Percentiles rank a stretch among this genome's conserved stretches.
These are phyloP conservation scores for Sporothrix sp. DNA, from an alignment of 2,329 filamentous ascomycete genomes.

Conservation along the genomic window DNA sequence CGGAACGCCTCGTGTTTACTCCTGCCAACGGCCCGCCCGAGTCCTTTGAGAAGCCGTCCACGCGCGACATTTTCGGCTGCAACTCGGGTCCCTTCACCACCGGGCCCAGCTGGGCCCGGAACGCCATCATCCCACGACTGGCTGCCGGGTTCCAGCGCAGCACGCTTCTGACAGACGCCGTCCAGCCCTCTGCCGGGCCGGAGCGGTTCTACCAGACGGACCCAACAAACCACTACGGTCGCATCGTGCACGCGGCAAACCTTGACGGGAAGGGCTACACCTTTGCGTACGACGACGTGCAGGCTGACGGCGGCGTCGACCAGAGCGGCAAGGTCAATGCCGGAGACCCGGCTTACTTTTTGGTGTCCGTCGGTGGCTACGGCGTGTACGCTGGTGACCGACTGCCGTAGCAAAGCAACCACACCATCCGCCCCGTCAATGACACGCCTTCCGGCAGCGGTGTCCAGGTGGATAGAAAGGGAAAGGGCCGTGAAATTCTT, in stretches of 20 bases:
- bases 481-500: too few relatives aligned
- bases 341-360: conserved; percentile 37
- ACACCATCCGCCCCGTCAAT: background rate
- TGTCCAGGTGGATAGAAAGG: too few relatives aligned
- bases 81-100: conserved; percentile 51
- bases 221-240: conserved; percentile 48
- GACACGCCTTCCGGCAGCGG: background rate
- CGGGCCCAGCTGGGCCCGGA: conserved; percentile 29
- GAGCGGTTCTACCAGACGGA: conserved; percentile 29
- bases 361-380: conserved; percentile 41
- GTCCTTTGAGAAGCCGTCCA: conserved; percentile 45
- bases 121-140: conserved; percentile 37
- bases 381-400: conserved; percentile 22
- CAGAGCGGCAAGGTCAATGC: conserved; percentile 48
- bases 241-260: conserved; percentile 45
- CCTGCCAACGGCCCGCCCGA: conserved; percentile 24
- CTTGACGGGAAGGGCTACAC: conserved; percentile 48
- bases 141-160: conserved; percentile 45
- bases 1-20: conserved; percentile 1
- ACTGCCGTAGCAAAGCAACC: conserved; percentile 5
- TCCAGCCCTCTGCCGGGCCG: conserved; percentile 23
- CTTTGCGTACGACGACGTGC: conserved; percentile 53
- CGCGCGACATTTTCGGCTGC: conserved; percentile 57
- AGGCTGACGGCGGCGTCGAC: conserved; percentile 38
- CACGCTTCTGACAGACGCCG: conserved; percentile 31